A percentile compares a stretch with the other conserved stretches of the same genome.
These are phyloP conservation scores for Gleditsia sinensis DNA, from an alignment of 306 rosid species.

Conservation along the genomic window DNA sequence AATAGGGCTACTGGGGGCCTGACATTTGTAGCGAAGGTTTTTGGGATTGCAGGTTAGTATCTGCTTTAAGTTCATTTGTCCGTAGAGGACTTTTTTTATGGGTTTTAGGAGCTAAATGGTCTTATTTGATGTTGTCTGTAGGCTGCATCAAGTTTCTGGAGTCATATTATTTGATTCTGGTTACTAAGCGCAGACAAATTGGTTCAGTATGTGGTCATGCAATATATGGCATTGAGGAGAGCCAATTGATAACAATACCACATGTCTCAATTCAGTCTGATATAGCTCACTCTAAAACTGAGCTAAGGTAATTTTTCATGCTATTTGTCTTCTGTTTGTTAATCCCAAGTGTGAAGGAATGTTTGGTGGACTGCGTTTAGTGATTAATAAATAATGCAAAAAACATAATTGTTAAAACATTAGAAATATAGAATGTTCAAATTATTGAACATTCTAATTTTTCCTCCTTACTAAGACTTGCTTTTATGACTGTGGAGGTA, in stretches of 20 bases:
- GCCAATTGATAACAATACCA: constrained; percentile 81
- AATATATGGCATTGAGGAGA: constrained; percentile 78
- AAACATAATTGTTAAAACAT: too few relatives aligned
- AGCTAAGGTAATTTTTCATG: constrained; percentile 58
- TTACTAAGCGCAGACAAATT: constrained; percentile 88
- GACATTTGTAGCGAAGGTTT: constrained; percentile 66
- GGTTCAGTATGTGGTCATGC: constrained; percentile 93
- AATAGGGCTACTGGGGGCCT: constrained; percentile 91
- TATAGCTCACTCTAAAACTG: constrained; percentile 84
- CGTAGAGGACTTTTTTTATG: neutral
- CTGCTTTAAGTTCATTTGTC: neutral
- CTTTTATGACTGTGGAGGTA: too few relatives aligned
- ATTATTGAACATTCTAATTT: too few relatives aligned
- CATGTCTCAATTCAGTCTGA: constrained; percentile 84
- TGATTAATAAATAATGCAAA: too few relatives aligned
- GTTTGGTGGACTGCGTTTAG: neutral
- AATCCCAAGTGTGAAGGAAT: neutral
- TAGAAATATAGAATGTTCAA: too few relatives aligned
- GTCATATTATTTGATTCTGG: constrained; percentile 85
- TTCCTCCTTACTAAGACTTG: too few relatives aligned
- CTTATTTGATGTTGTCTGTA: constrained; percentile 28
- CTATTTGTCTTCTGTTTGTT: neutral
- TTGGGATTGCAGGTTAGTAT: constrained; percentile 80
- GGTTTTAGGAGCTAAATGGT: neutral
- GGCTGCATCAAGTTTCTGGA: constrained; percentile 94